Evolutionary conservation across 1,284 basidiomycete species (phyloP).

Genomic region (Melanopsichium pennsylvanicum): DNA sequence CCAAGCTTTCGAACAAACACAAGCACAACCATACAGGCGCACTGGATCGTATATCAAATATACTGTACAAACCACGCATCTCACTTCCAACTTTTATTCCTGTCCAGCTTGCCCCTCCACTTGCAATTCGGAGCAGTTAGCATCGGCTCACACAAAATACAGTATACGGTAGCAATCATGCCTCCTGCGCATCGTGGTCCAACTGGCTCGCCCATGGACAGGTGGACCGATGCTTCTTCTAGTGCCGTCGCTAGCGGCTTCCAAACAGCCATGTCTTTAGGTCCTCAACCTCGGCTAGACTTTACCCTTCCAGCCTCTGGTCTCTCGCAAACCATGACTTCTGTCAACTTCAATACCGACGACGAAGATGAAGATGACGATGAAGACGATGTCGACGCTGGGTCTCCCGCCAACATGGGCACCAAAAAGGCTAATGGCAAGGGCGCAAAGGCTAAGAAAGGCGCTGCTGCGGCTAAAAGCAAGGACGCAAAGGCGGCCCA

Average conservation of each 20-base stretch:
- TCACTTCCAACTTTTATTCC: too few species aligned
- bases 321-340: constrained; percentile 15
- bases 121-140: too few species aligned
- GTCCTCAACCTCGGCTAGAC: constrained; percentile 44
- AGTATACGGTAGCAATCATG: constrained; percentile 25
- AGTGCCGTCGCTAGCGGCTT: constrained; percentile 53
- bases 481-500: constrained; percentile 36
- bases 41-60: too few species aligned
- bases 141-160: too few species aligned
- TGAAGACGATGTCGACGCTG: constrained; percentile 38
- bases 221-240: constrained; percentile 53
- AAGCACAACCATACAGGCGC: too few species aligned
- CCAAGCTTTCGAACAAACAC: too few species aligned
- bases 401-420: constrained; percentile 12
- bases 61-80: too few species aligned
- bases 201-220: constrained; percentile 50
- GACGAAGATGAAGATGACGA: constrained; percentile 47
- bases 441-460: constrained; percentile 12
- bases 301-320: constrained; percentile 1
- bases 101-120: too few species aligned
- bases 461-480: constrained; percentile 20
- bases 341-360: constrained; percentile 27
- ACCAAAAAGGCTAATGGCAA: constrained; percentile 29
- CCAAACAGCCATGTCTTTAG: constrained; percentile 48
- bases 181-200: constrained; percentile 49